A percentile compares a stretch with the other conserved stretches of the same genome.
These are phyloP conservation scores for Phyllosticta capitalensis DNA, from an alignment of 2,329 filamentous ascomycete species.

Conservation along the genomic window DNA sequence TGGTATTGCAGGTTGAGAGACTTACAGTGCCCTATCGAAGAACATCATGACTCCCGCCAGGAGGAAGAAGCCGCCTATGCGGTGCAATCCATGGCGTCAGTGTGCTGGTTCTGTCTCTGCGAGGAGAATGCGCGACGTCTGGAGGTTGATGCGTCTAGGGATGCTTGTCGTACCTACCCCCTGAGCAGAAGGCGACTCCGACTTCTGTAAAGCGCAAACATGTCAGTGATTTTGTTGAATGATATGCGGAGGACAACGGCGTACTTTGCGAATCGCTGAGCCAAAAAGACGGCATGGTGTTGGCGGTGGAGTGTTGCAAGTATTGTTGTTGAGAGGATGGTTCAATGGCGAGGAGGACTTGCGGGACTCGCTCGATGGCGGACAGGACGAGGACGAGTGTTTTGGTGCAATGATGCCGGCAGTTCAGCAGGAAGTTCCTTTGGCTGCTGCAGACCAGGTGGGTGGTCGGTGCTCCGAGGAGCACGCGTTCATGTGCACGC, in stretches of 20 bases:
- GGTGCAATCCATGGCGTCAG: slow-evolving; percentile 12
- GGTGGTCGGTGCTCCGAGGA: background rate
- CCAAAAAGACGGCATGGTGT: slow-evolving; percentile 79
- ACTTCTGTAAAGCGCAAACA: slow-evolving; percentile 54
- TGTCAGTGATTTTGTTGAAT: background rate
- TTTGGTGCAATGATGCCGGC: background rate
- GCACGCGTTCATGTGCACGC: background rate
- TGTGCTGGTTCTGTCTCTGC: slow-evolving; percentile 13
- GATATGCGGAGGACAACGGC: slow-evolving; percentile 11
- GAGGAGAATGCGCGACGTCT: background rate
- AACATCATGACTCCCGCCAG: slow-evolving; percentile 91
- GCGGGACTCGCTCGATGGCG: background rate
- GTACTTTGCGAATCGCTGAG: slow-evolving; percentile 89
- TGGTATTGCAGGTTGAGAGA: slow-evolving; percentile 14
- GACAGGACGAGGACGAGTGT: background rate
- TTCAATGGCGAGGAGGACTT: background rate
- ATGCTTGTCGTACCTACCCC: slow-evolving; percentile 56
- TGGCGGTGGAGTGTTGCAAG: background rate
- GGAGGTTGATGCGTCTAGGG: background rate
- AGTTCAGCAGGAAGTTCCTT: background rate
- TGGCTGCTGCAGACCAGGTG: too few relatives aligned
- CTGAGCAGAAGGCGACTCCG: slow-evolving; percentile 94
- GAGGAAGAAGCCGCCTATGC: slow-evolving; percentile 81
- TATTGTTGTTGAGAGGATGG: background rate
- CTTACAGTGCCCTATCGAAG: slow-evolving; percentile 92